Base-by-base conservation (phyloP, 345 rosid species). In the Melaleuca alternifolia region DNA sequence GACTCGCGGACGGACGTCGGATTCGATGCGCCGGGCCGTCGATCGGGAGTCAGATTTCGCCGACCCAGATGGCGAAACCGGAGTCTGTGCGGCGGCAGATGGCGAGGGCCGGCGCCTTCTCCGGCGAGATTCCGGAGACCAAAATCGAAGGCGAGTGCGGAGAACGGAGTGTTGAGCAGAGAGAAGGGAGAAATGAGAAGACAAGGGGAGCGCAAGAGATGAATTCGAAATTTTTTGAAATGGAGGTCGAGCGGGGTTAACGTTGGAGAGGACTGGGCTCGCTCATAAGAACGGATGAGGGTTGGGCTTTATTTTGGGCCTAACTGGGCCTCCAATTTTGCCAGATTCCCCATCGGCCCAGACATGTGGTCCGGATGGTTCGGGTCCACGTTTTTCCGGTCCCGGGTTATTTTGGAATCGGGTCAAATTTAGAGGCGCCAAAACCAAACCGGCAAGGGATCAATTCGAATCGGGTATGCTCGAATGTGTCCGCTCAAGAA, bases 311-410 rank as follows among this genome's bases (percentile, higher is more conserved):
- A 3, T 0, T 62, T 30, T 30, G 76, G 76, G 76, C 76, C 71
- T n/a, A 5, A 7, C 6, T 62, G 77, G 24, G 79, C 48, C 79
- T 71, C 48, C 48, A 18, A 62, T 62, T 62, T 28, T 62, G 33
- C 23, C 6, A 5, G 21, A 0, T 30, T 3, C 18, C 0, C 48
- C 11, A 10, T 62, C 44, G 44, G 44, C 77, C 77, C 77, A 65
- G 0, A 0, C 48, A 18, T 9, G 0, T 18, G 48, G 79, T 37
- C 24, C 2, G 23, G 4, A 37, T 18, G 1, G 6, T 33, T 18
- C 4, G 13, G 79, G 79, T 18, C 76, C 21, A 15, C 76, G 1
- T 62, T 2, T 30, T 30, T 62, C 21, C 3, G 41, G 37, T 14
- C 30, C 48, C 48, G 23, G 79, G 79, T 5, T 12, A 71, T 37